Evolutionary conservation across 2,329 filamentous ascomycete species (phyloP), one percentile per base, ranked within the genome.

Genomic region (Cyphellophora europaea): DNA sequence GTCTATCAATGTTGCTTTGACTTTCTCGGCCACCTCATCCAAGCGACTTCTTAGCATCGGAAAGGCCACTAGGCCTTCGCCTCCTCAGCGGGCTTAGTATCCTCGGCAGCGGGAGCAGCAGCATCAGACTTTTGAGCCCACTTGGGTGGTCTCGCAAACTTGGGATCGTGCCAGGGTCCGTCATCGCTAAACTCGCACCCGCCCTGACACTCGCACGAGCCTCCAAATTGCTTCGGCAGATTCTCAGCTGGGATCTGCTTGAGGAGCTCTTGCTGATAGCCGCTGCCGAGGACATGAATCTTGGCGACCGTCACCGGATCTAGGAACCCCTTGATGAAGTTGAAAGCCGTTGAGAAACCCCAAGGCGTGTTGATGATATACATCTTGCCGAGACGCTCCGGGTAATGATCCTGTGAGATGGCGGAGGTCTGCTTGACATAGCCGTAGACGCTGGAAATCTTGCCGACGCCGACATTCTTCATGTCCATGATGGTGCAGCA

Each of bases 341-440:
- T 72, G 73, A 91, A 98, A 44, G 87, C 82, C 49, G 74, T 73
- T 43, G 80, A 80, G 72, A 96, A 96, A 16, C 88, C 88, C 88
- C 88, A 96, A 13, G 87, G 87, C 3, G 89, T 85, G 65, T 98
- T 98, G 77, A 98, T 95, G 52, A 98, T 68, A 72, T 94, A 98
- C 57, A 98, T 73, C 65, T 87, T 88, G 54, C 91, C 91, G 40
- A 98, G 72, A 40, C 91, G 84, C 72, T 98, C 91, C 5, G 91
- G 91, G 67, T 98, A 98, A 77, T 96, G 93, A 74, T 96, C 94
- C 66, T 96, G 91, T 47, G 85, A 93, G 65, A 98, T 84, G 58
- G 69, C 79, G 19, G 86, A 91, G 30, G 86, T 87, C 57, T 82
- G 75, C 53, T 77, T 77, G 49, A 98, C 75, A 67, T 95, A 96